Evolutionary conservation across 1,139 yeast genomes (phyloP).

Genomic region (Pneumocystis canis): DNA sequence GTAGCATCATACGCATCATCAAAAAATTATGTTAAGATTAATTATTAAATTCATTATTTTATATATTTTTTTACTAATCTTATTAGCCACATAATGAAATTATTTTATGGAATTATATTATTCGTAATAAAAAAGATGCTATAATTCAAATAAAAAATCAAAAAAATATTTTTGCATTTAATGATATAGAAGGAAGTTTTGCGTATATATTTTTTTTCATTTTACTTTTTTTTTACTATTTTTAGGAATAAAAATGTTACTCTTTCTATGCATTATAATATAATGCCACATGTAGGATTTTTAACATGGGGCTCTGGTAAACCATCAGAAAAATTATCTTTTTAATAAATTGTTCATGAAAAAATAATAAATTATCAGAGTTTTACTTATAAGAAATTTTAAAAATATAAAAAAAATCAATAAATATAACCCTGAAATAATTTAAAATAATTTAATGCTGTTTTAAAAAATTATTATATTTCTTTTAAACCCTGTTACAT

Average conservation of each 20-base stretch:
- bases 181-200: conserved; percentile 66
- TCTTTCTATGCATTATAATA: conserved; percentile 70
- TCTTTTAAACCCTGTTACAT: no score
- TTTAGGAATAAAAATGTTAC: conserved; percentile 44
- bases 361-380: background rate
- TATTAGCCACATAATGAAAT: conserved; percentile 38
- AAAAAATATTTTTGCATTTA: conserved; percentile 67
- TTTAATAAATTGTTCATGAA: background rate
- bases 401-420: no score
- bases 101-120: conserved; percentile 82
- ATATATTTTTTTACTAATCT: no score
- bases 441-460: no score
- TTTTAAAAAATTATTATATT: no score
- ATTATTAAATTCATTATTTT: no score
- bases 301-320: background rate
- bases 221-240: background rate
- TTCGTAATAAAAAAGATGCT: conserved; percentile 46
- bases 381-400: background rate
- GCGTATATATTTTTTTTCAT: conserved; percentile 19
- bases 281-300: conserved; percentile 46
- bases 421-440: no score
- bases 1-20: conserved; percentile 67
- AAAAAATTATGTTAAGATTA: conserved; percentile 4
- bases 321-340: background rate
- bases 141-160: conserved; percentile 27